These are phyloP conservation scores for Lentinus tigrinus DNA, from an alignment of 768 basidiomycete species.

Conservation along the genomic window DNA sequence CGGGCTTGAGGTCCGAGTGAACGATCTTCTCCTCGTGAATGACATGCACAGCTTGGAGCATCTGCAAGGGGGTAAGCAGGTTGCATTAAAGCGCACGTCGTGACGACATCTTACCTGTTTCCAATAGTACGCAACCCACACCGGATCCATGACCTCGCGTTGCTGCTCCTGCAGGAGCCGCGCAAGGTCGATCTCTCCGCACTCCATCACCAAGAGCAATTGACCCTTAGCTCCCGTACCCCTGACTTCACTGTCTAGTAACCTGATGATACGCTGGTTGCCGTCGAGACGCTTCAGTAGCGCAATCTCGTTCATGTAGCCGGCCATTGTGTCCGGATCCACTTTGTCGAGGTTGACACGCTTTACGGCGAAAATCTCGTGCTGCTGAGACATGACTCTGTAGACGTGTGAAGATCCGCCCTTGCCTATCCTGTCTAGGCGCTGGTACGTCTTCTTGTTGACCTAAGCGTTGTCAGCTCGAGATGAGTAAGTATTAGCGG, in stretches of 20 bases:
- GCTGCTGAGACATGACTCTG: slow-evolving; percentile 76
- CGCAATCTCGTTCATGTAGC: slow-evolving; percentile 96
- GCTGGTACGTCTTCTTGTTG: slow-evolving; percentile 80
- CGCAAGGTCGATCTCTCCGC: slow-evolving; percentile 91
- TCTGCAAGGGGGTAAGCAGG: slow-evolving; percentile 48
- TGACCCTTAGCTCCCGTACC: slow-evolving; percentile 71
- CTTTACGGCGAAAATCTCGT: slow-evolving; percentile 88
- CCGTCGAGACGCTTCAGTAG: slow-evolving; percentile 92
- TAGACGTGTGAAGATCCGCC: slow-evolving; percentile 97
- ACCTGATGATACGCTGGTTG: slow-evolving; percentile 86
- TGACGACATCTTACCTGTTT: slow-evolving; percentile 71
- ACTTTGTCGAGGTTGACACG: slow-evolving; percentile 87
- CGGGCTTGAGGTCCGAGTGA: slow-evolving; percentile 97
- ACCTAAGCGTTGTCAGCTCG: slow-evolving; percentile 39
- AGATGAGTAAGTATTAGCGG: neutral
- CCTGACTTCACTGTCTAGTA: slow-evolving; percentile 89
- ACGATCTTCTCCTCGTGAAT: slow-evolving; percentile 99
- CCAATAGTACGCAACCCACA: slow-evolving; percentile 96
- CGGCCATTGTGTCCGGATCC: slow-evolving; percentile 84
- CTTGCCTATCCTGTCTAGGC: slow-evolving; percentile 86
- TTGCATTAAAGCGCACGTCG: neutral
- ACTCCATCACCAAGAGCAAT: slow-evolving; percentile 92
- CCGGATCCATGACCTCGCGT: slow-evolving; percentile 84
- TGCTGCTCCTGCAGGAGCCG: slow-evolving; percentile 80
- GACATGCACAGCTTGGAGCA: slow-evolving; percentile 97